These are phyloP conservation scores for Trichosporon coremiiforme DNA, from an alignment of 1,284 basidiomycete genomes.

Conservation along the genomic window DNA sequence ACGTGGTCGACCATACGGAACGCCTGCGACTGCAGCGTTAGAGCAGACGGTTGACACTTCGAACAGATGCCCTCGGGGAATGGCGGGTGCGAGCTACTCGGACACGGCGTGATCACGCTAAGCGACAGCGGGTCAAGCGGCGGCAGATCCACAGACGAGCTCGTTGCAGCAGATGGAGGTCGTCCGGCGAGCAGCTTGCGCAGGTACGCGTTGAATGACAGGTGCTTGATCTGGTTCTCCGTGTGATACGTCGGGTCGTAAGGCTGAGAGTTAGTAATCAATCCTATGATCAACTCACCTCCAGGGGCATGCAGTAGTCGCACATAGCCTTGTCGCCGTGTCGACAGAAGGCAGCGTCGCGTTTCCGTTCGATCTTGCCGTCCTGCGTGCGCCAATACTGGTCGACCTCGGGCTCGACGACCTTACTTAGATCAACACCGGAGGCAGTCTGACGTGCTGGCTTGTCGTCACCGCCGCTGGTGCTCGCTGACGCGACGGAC, in stretches of 20 bases:
- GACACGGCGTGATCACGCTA: constrained; percentile 87
- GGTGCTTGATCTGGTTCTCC: constrained; percentile 90
- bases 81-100: constrained; percentile 78
- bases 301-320: constrained; percentile 98
- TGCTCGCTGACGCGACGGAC: constrained; percentile 19
- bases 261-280: constrained; percentile 59
- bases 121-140: constrained; percentile 82
- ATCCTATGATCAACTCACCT: constrained; percentile 60
- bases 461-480: constrained; percentile 13
- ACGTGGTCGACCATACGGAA: constrained; percentile 99
- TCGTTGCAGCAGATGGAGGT: constrained; percentile 61
- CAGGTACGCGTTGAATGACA: constrained; percentile 93
- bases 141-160: constrained; percentile 65
- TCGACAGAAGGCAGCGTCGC: constrained; percentile 86
- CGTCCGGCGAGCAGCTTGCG: constrained; percentile 70
- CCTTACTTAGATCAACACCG: constrained; percentile 49
- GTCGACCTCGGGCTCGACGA: constrained; percentile 83
- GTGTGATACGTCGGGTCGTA: constrained; percentile 90
- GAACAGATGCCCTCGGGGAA: constrained; percentile 98
- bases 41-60: constrained; percentile 92
- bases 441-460: not conserved
- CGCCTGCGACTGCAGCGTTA: constrained; percentile 89
- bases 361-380: constrained; percentile 82
- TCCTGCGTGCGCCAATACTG: constrained; percentile 78
- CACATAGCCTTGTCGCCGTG: constrained; percentile 98